Evolutionary conservation across 768 basidiomycete genomes (phyloP), one percentile per base, ranked within the genome.

Genomic region (Auricularia sp.): DNA sequence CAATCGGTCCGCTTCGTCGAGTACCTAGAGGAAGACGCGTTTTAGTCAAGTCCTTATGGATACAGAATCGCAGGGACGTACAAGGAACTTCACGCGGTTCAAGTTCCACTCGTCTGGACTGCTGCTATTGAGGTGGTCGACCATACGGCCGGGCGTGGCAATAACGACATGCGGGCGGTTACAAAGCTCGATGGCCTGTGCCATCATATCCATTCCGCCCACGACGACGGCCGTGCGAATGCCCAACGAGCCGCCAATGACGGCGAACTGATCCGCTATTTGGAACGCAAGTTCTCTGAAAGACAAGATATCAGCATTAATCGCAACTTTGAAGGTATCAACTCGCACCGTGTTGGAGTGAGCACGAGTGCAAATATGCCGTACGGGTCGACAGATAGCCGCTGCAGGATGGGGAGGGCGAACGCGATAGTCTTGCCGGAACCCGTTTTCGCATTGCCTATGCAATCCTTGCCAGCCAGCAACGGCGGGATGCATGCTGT

Each of bases 401-500:
- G 84, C 73, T 99, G 93, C 6, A 98, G 78, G 64, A 98, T 98
- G 3, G 97, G 97, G 4, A 98, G 75, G 1, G 96, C 97, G 69
- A 99, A 99, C 0, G 97, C 95, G 65, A 99, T 86, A 0, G 97
- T 99, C 77, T 99, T 99, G 70, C 96, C 96, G 1, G 92, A 94
- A 62, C 97, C 97, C 0, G 97, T 99, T 77, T 98, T 95, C 1
- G 97, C 94, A 67, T 96, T 94, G 10, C 97, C 97, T 65, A 99
- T 92, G 74, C 95, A 98, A 74, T 99, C 96, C 71, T 88, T 84
- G 44, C 96, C 96, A 93, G 81, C 76, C 34, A 99, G 78, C 62
- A 98, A 83, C 3, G 87, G 86, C 2, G 91, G 91, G 70, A 99
- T 90, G 73, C 95, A 98, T 3, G 91, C 91, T 0, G 82, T 80